Evolutionary conservation across 768 basidiomycete species (phyloP), one percentile per base, ranked within the genome.

Genomic region (Boletellus ananas): DNA sequence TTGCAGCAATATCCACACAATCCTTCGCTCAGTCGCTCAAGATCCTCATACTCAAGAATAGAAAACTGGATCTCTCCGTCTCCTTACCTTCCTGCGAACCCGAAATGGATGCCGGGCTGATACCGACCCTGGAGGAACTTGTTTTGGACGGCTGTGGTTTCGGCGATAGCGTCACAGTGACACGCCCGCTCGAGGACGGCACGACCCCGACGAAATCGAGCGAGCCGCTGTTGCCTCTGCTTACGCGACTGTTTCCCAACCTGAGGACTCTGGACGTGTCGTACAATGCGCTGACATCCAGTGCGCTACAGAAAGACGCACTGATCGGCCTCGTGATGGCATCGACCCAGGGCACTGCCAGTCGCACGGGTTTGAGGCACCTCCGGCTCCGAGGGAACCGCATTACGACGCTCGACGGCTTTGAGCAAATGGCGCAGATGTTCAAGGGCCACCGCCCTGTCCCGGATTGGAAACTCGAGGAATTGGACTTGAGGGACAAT

Each of bases 401-500:
- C 52, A 71, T 90, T 39, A 71, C 73, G 0, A 75, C 77, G 34
- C 69, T 92, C 6, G 78, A 81, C 20, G 85, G 84, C 0, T 79
- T 92, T 59, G 70, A 75, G 49, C 74, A 66, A 6, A 51, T 88
- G 12, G 81, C 87, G n/a, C 73, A 77, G 55, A 65, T 73, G 36
- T 90, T 90, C 67, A 84, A 77, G 55, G 81, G 82, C 9, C 76
- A 86, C 55, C 71, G 83, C 47, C 73, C 79, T 18, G 76, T 84
- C 2, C 72, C 79, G 0, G 77, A 71, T 49, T 92, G 88, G 87
- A 84, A 79, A 59, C 72, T 92, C 37, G 89, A 92, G 59, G 90
- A 92, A 61, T 66, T 93, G 25, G 90, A 93, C 68, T 55, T 93
- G 59, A 70, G 90, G 56, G 88, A 93, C 60, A 92, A 92, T 55